These are phyloP conservation scores for Apiospora aurea DNA, from an alignment of 2,329 filamentous ascomycete species.

Conservation along the genomic window DNA sequence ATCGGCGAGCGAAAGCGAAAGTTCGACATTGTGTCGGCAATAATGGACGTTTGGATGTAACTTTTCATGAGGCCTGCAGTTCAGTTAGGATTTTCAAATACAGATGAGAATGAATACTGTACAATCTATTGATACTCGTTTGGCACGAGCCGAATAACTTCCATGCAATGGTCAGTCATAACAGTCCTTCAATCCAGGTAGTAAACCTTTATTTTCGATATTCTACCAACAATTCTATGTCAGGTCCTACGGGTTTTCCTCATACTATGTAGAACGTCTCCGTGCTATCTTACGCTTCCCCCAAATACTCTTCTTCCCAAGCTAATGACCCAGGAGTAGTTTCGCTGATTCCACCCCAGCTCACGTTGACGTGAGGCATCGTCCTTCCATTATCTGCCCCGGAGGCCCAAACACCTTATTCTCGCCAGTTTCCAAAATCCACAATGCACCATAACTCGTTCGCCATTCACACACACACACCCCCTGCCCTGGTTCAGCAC, in stretches of 20 bases:
- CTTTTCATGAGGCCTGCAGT: not conserved
- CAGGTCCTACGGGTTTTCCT: not conserved
- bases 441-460: too few relatives aligned
- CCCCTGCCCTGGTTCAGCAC: not conserved
- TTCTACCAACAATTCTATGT: not conserved
- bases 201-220: not conserved
- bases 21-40: not conserved
- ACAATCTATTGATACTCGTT: too few relatives aligned
- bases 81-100: not conserved
- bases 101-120: slow-evolving; percentile 1
- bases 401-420: too few relatives aligned
- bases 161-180: not conserved
- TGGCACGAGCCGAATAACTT: not conserved
- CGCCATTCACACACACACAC: too few relatives aligned
- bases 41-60: not conserved
- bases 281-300: not conserved
- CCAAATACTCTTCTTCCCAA: too few relatives aligned
- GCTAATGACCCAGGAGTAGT: too few relatives aligned
- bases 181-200: not conserved
- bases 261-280: not conserved
- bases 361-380: too few relatives aligned
- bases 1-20: not conserved
- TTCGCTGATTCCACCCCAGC: too few relatives aligned
- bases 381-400: too few relatives aligned
- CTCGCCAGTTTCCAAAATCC: too few relatives aligned